A percentile compares a stretch with the other conserved stretches of the same genome.
Conservation (phyloP, 805 yeast species). For the Clavispora fructus region DNA sequence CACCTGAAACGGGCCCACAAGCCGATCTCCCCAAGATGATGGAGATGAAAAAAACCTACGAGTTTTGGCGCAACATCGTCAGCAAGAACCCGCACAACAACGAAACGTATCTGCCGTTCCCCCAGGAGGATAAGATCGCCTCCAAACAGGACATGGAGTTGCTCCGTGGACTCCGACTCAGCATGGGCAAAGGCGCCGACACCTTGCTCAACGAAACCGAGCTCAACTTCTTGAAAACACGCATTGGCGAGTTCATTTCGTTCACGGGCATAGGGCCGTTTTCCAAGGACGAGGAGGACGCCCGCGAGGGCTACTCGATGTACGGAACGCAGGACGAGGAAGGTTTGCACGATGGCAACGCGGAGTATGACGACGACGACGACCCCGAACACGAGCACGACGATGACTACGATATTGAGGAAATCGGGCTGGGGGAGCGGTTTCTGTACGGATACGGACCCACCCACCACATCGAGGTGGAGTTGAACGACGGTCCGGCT, state of each 20-base stretch:
- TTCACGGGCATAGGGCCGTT: not conserved
- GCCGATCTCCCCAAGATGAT: constrained; percentile 10
- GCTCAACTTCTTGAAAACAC: not conserved
- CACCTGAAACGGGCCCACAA: not conserved
- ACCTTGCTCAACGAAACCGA: constrained; percentile 1
- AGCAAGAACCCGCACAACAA: constrained; percentile 18
- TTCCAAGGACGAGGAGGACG: constrained; percentile 6
- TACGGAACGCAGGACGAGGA: constrained; percentile 37
- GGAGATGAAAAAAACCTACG: constrained; percentile 27
- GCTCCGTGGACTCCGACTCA: not conserved
- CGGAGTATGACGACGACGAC: constrained; percentile 15
- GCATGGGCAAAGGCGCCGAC: not conserved
- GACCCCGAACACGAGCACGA: constrained; percentile 15
- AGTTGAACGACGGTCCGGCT: constrained; percentile 31
- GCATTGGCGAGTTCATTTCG: constrained; percentile 2
- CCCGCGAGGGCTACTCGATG: constrained; percentile 5
- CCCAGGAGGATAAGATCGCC: constrained; percentile 14
- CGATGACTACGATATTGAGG: constrained; percentile 37
- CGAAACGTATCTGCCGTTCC: constrained; percentile 26
- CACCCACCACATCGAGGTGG: constrained; percentile 38
- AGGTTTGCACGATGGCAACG: constrained; percentile 33
- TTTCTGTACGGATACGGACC: constrained; percentile 28
- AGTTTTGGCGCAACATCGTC: constrained; percentile 33
- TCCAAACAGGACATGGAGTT: not conserved
- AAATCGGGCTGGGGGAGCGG: constrained; percentile 22